Evolutionary conservation across 164 flowering plant genomes (phyloP), one percentile per base, ranked within the genome.

Genomic region (Piper longum): DNA sequence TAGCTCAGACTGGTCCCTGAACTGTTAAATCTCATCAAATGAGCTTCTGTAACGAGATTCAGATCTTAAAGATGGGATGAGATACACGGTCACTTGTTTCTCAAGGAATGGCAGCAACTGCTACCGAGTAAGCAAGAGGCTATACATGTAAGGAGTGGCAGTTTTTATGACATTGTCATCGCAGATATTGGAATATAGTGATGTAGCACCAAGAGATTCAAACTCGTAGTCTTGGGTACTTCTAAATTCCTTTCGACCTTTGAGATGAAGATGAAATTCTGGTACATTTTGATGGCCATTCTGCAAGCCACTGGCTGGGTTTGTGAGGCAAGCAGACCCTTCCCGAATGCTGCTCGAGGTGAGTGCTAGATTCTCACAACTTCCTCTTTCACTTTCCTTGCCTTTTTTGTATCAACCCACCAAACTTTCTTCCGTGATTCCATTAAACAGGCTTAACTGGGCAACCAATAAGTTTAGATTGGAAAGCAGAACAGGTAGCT

Each of bases 41-140:
- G 57, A 52, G 18, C 14, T 19, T 26, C 26, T 16, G 66, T 17
- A 54, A 39, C 16, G 39, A 9, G 19, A 42, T 54, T 54, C 41
- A 40, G 57, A 0, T 4, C 4, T 11, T 7, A 26, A 9, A 45
- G 13, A n/a, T 19, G 66, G 59, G 61, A 41, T 52, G 55, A 57
- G 61, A 62, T 67, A 63, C 56, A 71, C 69, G 57, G 73, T 77
- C 75, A 16, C 80, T 73, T 71, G 71, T 59, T 41, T 57, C 51
- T 41, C 60, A 77, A 74, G 77, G 71, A 71, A 78, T 42, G 67
- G 73, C 66, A 63, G 56, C 61, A 39, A 42, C 65, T 59, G 56
- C 58, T 62, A 56, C 36, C 2, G 59, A 18, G 59, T 65, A 17
- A 54, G 64, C 18, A 57, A 13, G 13, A 60, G 42, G 57, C 17